phyloP scores from a whole-genome alignment of 2,329 filamentous ascomycete species.

The Fusarium chuoi region DNA sequence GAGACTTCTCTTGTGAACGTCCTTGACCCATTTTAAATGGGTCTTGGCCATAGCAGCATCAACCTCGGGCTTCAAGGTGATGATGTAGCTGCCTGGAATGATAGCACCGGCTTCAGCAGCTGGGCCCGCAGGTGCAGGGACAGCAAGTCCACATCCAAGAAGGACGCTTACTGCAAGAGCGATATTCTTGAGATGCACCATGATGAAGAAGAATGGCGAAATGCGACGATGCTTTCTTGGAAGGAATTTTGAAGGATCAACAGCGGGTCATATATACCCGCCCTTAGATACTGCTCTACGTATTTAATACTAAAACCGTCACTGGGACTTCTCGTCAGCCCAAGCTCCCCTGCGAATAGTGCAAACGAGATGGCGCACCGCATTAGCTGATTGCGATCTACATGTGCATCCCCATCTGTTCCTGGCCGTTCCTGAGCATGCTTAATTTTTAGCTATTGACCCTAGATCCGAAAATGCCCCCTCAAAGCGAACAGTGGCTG shows the following conservation, averaged over 20 bases:
- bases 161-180: neutral
- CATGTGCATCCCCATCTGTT: neutral
- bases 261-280: neutral
- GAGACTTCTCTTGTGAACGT: constrained; percentile 63
- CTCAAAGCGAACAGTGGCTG: neutral
- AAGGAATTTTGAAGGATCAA: neutral
- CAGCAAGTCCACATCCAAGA: constrained; percentile 5
- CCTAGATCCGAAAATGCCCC: neutral
- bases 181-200: constrained; percentile 11
- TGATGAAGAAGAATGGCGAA: neutral
- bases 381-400: constrained; percentile 4
- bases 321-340: neutral
- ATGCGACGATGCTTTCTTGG: too few relatives aligned
- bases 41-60: constrained; percentile 56
- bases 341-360: neutral
- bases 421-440: neutral
- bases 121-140: neutral
- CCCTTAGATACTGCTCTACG: neutral
- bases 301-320: neutral
- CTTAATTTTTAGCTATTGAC: neutral
- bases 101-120: constrained; percentile 11
- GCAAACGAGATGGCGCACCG: neutral
- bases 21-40: constrained; percentile 59
- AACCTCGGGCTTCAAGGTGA: constrained; percentile 62
- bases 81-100: constrained; percentile 62